A percentile compares a stretch with the other conserved stretches of the same genome.
Conservation (phyloP, 352 stramenopile species). For the Elongisporangium senticosum region DNA sequence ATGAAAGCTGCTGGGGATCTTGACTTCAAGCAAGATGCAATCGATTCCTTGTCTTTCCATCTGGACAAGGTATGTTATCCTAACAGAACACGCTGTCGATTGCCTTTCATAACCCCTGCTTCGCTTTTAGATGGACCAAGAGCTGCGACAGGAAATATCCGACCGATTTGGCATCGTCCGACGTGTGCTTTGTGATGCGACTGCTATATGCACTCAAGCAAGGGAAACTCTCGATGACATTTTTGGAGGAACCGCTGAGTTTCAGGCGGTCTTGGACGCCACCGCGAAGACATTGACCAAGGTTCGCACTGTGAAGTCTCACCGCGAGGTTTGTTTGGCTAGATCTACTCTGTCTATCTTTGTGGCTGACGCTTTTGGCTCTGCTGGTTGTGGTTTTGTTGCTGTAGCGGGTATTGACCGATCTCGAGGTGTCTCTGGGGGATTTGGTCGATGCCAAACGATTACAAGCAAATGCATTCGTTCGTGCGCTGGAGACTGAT, state of each 20-base stretch:
- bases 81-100: too few species aligned
- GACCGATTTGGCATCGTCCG: conserved; percentile 22
- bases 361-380: not conserved
- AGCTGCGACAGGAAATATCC: conserved; percentile 15
- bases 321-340: conserved; percentile 13
- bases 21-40: conserved; percentile 12
- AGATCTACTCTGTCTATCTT: not conserved
- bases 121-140: conserved; percentile 16
- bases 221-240: conserved; percentile 20
- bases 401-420: conserved; percentile 27
- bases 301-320: not conserved
- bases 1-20: conserved; percentile 27
- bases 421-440: conserved; percentile 35
- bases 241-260: conserved; percentile 9
- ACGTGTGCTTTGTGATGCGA: conserved; percentile 16
- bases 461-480: conserved; percentile 27
- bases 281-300: conserved; percentile 9
- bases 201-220: conserved; percentile 11
- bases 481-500: conserved; percentile 18
- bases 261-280: conserved; percentile 25
- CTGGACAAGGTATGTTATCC: conserved; percentile 16
- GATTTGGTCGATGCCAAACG: conserved; percentile 29
- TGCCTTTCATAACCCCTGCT: not conserved
- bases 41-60: conserved; percentile 9
- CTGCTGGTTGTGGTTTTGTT: not conserved